Percentiles rank a stretch among this genome's conserved stretches.
phyloP scores from a whole-genome alignment of 306 rosid species.

The Cyclanthera cordifolia region DNA sequence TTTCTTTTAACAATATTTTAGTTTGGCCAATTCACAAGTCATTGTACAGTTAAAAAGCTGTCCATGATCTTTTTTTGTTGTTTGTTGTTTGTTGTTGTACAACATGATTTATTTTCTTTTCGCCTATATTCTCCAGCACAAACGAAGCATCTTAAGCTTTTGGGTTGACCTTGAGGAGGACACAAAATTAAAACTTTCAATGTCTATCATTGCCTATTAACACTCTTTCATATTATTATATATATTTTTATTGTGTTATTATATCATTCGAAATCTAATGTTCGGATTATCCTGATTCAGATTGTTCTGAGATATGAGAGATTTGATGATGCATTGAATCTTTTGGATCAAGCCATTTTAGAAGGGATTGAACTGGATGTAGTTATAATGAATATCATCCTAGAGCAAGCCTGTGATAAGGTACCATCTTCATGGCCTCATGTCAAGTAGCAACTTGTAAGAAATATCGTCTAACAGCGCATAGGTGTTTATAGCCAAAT shows the following conservation, averaged over 20 bases:
- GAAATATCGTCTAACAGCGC: not conserved
- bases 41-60: not conserved
- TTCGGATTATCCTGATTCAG: slow-evolving; percentile 35
- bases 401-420: slow-evolving; percentile 42
- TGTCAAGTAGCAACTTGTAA: not conserved
- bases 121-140: not conserved
- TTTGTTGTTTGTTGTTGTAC: not conserved
- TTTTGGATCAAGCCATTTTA: slow-evolving; percentile 50
- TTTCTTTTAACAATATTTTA: not conserved
- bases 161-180: not conserved
- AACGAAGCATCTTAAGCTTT: not conserved
- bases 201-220: not conserved
- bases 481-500: not conserved
- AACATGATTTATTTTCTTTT: slow-evolving; percentile 1
- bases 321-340: slow-evolving; percentile 34
- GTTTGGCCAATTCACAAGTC: not conserved
- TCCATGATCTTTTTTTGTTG: not conserved
- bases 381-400: slow-evolving; percentile 46
- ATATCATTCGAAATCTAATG: not conserved
- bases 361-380: slow-evolving; percentile 51
- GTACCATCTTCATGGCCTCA: slow-evolving; percentile 17
- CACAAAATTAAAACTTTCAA: not conserved
- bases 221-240: not conserved
- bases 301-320: slow-evolving; percentile 43
- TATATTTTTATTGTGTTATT: not conserved